phyloP scores from a whole-genome alignment of 306 rosid species.

The Alnus rubra region DNA sequence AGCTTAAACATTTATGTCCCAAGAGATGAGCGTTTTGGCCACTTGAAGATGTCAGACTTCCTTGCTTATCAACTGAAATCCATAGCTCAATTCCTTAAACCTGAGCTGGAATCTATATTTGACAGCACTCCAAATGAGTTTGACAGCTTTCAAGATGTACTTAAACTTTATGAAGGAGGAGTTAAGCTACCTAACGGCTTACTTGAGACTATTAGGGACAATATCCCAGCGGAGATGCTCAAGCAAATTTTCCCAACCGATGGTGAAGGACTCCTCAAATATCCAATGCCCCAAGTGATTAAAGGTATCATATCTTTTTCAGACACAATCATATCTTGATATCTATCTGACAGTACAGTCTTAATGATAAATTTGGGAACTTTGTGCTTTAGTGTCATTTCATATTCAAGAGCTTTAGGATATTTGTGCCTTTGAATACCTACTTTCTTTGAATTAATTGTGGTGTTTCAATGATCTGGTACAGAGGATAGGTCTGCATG shows the following conservation, averaged over 20 bases:
- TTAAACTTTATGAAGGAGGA: conserved; percentile 73
- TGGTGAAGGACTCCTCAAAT: conserved; percentile 58
- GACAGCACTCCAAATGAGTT: conserved; percentile 58
- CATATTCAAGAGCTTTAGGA: background rate
- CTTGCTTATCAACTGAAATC: conserved; percentile 69
- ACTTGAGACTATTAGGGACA: conserved; percentile 43
- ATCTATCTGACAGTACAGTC: too few species aligned
- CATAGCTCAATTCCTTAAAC: conserved; percentile 56
- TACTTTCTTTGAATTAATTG: background rate
- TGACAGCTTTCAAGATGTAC: conserved; percentile 62
- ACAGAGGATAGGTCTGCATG: conserved; percentile 69
- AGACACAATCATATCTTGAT: too few species aligned
- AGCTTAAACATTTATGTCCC: conserved; percentile 82
- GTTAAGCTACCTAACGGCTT: conserved; percentile 49
- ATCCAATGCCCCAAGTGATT: conserved; percentile 76
- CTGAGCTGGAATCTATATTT: conserved; percentile 58
- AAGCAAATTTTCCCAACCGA: conserved; percentile 66
- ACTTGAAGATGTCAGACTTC: conserved; percentile 77
- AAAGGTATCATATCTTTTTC: conserved; percentile 44
- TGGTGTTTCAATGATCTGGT: conserved; percentile 33
- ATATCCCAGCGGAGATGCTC: conserved; percentile 52
- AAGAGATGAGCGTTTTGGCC: conserved; percentile 78
- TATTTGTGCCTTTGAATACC: background rate
- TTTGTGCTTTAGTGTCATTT: too few species aligned
- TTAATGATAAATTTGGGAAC: too few species aligned